Percentiles rank a stretch among this genome's conserved stretches.
phyloP scores from a whole-genome alignment of 495 filamentous ascomycete genomes.

The Extremus antarcticus region DNA sequence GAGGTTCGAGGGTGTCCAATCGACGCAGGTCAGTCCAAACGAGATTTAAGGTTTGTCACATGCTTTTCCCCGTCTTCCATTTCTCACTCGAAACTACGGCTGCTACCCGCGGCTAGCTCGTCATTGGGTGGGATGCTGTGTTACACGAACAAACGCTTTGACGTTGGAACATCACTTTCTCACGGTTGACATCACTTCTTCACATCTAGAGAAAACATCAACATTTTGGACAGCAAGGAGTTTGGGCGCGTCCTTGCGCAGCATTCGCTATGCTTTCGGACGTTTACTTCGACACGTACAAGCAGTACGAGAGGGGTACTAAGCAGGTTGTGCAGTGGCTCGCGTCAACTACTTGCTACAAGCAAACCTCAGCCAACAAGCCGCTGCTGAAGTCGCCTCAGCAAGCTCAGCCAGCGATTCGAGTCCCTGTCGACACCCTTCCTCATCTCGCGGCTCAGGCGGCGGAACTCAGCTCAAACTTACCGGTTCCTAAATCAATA shows the following conservation, averaged over 20 bases:
- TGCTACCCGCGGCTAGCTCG: neutral
- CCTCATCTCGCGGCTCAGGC: neutral
- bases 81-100: too few species aligned
- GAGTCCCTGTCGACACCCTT: neutral
- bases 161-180: too few species aligned
- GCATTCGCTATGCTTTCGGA: neutral
- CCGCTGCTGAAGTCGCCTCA: too few species aligned
- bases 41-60: too few species aligned
- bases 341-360: neutral
- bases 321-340: neutral
- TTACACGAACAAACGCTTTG: too few species aligned
- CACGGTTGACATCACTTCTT: too few species aligned
- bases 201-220: too few species aligned
- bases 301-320: neutral
- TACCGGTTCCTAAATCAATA: neutral
- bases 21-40: too few species aligned
- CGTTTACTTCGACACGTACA: neutral
- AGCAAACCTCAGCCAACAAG: too few species aligned
- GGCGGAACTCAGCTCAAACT: neutral
- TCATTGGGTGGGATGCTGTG: too few species aligned
- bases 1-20: too few species aligned
- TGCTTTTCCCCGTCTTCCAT: too few species aligned
- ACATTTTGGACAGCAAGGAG: neutral
- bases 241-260: neutral
- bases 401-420: neutral